Evolutionary conservation across 225 moss, liverwort and hornwort genomes (phyloP).

Genomic region (Pseudoscleropodium purum): DNA sequence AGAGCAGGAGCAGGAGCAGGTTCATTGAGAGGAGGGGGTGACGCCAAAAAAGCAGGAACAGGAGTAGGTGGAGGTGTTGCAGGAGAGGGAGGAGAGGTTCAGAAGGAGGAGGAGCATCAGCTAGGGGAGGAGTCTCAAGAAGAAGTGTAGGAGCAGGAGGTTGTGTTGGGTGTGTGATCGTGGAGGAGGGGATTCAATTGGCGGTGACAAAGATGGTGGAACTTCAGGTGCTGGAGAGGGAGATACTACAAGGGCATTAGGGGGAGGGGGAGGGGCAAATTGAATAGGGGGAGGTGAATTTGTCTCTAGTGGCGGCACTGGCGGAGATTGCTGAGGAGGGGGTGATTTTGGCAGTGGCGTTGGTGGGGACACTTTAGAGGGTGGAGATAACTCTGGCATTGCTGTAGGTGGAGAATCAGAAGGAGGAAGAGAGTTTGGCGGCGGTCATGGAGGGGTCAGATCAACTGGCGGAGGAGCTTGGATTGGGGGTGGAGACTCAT

Average conservation of each 20-base stretch:
- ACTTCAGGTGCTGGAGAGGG: neutral
- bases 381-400: neutral
- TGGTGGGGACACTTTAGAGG: neutral
- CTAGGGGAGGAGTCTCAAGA: neutral
- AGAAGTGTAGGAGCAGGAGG: neutral
- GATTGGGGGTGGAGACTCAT: neutral
- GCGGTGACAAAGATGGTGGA: neutral
- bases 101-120: neutral
- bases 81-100: neutral
- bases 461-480: neutral
- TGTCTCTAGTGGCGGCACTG: neutral
- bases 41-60: neutral
- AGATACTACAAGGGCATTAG: neutral
- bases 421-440: neutral
- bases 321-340: neutral
- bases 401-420: neutral
- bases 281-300: neutral
- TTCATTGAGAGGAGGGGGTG: neutral
- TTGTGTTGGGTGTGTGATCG: neutral
- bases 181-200: neutral
- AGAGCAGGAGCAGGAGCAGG: neutral
- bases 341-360: neutral
- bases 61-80: neutral
- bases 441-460: neutral
- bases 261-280: neutral